Evolutionary conservation across 1,139 yeast genomes (phyloP), one percentile per base, ranked within the genome.

Genomic region (Yamadazyma diddensiae): DNA sequence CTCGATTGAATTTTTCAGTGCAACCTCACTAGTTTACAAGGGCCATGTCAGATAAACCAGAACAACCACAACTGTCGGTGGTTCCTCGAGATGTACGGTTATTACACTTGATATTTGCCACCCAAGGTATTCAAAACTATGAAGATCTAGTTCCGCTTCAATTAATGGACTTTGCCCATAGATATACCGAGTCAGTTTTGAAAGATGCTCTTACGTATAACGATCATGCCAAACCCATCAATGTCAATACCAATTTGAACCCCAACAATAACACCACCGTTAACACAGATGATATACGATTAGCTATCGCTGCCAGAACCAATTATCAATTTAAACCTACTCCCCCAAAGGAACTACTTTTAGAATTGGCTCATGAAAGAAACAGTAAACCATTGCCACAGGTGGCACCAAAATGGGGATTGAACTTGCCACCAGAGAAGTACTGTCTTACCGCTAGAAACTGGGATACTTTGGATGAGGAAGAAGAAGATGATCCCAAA

Each of bases 131-230:
- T 21, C 87, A 85, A 38, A 80, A 85, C 41, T 92, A 90, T 57
- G 95, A 92, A 53, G 97, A 90, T 53, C 94, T 88, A 41, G 97
- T 92, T 3, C 97, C 97, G 0, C 62, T 92, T 24, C 97, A 90
- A 55, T 68, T 92, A 42, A 86, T 92, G 95, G 97, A 92, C 57
- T 92, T 92, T 65, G 97, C 97, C 10, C 86, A 86, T 28, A 35
- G 48, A 46, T 92, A 92, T 64, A 87, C 98, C 9, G 73, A 82
- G 23, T 82, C 90, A 4, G 84, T 92, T 6, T 64, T 92, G 39
- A 85, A 83, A 49, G 98, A 92, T 57, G 97, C 98, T 0, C 72
- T 85, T 33, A 68, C 84, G 5, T 92, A 90, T 57, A 83, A 81
- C 43, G 98, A 92, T 53, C 95, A 92, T 47, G 78, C 86, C 9